Conservation (phyloP, 2,329 filamentous ascomycete genomes). For the Talaromyces sp. region DNA sequence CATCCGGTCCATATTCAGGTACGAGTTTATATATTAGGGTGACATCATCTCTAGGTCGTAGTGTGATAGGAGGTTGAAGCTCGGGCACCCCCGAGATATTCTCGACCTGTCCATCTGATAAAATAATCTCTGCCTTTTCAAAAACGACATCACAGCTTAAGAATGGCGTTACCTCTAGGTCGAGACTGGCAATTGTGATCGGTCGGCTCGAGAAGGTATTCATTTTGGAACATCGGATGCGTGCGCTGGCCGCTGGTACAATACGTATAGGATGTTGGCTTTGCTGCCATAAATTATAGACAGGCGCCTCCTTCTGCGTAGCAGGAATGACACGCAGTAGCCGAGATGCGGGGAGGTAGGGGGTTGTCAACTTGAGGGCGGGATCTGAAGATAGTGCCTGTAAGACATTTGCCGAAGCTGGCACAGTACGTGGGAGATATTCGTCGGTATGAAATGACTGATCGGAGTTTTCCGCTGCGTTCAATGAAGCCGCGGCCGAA, state of each 20-base stretch:
- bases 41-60: conserved; percentile 55
- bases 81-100: conserved; percentile 38
- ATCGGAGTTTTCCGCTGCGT: conserved; percentile 40
- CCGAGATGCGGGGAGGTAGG: conserved; percentile 57
- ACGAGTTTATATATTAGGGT: conserved; percentile 55
- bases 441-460: conserved; percentile 44
- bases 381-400: conserved; percentile 54
- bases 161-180: conserved; percentile 55
- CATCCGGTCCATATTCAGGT: conserved; percentile 36
- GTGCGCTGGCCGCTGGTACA: conserved; percentile 55
- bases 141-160: conserved; percentile 50
- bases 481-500: conserved; percentile 47
- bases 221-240: conserved; percentile 54
- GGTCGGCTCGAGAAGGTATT: conserved; percentile 43
- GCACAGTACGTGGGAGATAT: conserved; percentile 54
- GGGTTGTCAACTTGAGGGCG: conserved; percentile 44
- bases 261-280: conserved; percentile 54
- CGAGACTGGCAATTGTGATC: conserved; percentile 52
- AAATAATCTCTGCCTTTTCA: conserved; percentile 45
- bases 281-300: conserved; percentile 54
- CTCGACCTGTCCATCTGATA: conserved; percentile 49
- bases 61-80: conserved; percentile 37
- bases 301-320: conserved; percentile 47
- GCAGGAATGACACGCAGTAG: conserved; percentile 56
- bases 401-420: conserved; percentile 57